Conservation (phyloP, 1,284 basidiomycete genomes). For the Polyporus tsugae region DNA sequence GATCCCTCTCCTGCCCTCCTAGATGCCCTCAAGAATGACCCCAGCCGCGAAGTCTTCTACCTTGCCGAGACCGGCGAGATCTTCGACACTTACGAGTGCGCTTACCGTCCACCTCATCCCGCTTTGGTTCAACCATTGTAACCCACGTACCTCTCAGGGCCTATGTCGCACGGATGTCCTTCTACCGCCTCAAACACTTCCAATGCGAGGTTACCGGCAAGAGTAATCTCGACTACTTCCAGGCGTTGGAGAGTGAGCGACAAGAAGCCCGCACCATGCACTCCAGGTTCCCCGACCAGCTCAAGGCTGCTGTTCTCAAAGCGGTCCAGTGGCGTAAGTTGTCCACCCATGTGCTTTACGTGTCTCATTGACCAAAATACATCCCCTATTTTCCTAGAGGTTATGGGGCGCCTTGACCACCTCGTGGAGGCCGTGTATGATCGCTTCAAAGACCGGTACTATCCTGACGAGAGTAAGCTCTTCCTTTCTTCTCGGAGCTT, state of each 20-base stretch:
- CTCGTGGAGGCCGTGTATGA: slow-evolving; percentile 95
- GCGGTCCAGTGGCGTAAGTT: slow-evolving; percentile 95
- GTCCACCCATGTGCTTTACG: slow-evolving; percentile 32
- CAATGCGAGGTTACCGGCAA: slow-evolving; percentile 96
- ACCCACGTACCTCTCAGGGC: slow-evolving; percentile 59
- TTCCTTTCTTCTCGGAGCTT: slow-evolving; percentile 13
- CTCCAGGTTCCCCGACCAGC: slow-evolving; percentile 88
- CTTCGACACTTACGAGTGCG: slow-evolving; percentile 92
- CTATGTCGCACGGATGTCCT: slow-evolving; percentile 91
- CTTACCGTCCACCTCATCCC: slow-evolving; percentile 37
- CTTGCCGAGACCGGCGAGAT: slow-evolving; percentile 94
- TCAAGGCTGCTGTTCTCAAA: slow-evolving; percentile 91
- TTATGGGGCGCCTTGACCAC: slow-evolving; percentile 94
- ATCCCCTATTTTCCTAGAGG: slow-evolving; percentile 63
- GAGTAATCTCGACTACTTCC: slow-evolving; percentile 92
- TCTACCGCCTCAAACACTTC: slow-evolving; percentile 93
- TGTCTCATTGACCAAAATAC: slow-evolving; percentile 22
- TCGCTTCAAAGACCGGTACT: slow-evolving; percentile 95
- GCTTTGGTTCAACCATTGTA: slow-evolving; percentile 29
- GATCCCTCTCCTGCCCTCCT: slow-evolving; percentile 77
- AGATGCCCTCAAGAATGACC: slow-evolving; percentile 66
- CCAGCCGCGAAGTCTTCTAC: slow-evolving; percentile 84
- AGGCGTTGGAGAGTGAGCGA: slow-evolving; percentile 91
- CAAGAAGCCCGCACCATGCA: slow-evolving; percentile 90
- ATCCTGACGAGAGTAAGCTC: slow-evolving; percentile 85